Evolutionary conservation across 1,139 yeast genomes (phyloP).

Genomic region (Casaregolazyma suthepensis): DNA sequence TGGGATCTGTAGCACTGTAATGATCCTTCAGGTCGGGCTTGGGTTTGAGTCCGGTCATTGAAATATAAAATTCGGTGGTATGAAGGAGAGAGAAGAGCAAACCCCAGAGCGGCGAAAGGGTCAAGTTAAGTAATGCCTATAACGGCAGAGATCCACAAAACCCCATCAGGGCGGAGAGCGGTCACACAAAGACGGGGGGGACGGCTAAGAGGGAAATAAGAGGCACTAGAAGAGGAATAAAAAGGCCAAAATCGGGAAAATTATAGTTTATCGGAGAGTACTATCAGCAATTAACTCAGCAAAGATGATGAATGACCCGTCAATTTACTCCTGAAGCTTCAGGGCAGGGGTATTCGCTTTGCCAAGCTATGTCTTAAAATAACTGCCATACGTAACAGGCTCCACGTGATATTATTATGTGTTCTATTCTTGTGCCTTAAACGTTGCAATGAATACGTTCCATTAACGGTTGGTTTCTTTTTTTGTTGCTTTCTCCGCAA

Average conservation of each 20-base stretch:
- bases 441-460: not conserved
- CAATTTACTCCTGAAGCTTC: too few species aligned
- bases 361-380: not conserved
- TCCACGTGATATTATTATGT: not conserved
- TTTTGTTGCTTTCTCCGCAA: not conserved
- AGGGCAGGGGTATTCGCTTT: not conserved
- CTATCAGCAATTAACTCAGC: not conserved
- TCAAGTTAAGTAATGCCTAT: not conserved
- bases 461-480: not conserved
- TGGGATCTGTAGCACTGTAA: conserved; percentile 28
- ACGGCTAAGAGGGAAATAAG: not conserved
- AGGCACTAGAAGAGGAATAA: not conserved
- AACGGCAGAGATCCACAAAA: not conserved
- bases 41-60: not conserved
- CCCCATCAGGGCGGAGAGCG: not conserved
- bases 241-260: not conserved
- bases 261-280: not conserved
- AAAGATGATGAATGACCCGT: too few species aligned
- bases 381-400: not conserved
- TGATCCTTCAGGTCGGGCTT: not conserved
- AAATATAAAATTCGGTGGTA: too few species aligned
- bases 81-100: not conserved
- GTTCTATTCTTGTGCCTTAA: not conserved
- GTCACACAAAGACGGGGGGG: not conserved
- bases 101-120: not conserved